Evolutionary conservation across 345 rosid species (phyloP).

Genomic region (Kandelia obovata): DNA sequence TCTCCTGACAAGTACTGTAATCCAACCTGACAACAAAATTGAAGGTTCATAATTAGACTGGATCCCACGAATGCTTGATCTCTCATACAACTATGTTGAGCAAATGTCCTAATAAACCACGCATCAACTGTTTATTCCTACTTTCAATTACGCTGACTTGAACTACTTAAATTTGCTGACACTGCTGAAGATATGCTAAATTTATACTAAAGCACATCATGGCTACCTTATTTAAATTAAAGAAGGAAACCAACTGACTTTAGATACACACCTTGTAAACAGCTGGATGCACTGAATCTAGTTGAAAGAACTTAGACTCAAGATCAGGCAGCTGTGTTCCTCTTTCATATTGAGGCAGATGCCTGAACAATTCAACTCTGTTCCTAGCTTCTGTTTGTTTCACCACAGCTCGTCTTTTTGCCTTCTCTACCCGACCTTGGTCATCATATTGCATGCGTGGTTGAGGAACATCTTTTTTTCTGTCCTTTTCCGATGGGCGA

Average conservation of each 20-base stretch:
- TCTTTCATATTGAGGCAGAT: slow-evolving; percentile 95
- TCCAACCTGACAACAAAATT: slow-evolving; percentile 60
- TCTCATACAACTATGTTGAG: not conserved
- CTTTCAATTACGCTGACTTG: too few species aligned
- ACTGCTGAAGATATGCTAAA: too few species aligned
- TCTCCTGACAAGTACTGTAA: slow-evolving; percentile 85
- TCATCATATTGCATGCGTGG: slow-evolving; percentile 98
- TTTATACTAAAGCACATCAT: too few species aligned
- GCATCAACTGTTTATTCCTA: not conserved
- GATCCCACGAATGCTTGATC: not conserved
- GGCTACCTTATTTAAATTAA: too few species aligned
- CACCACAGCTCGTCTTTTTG: slow-evolving; percentile 83
- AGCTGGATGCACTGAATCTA: slow-evolving; percentile 91
- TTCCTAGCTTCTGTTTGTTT: slow-evolving; percentile 85
- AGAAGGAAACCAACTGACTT: not conserved
- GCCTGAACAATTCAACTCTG: slow-evolving; percentile 91
- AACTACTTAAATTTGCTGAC: too few species aligned
- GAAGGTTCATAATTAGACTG: slow-evolving; percentile 6
- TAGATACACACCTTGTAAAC: slow-evolving; percentile 65
- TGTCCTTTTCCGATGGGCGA: slow-evolving; percentile 65
- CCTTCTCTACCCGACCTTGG: slow-evolving; percentile 80
- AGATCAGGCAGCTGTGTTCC: slow-evolving; percentile 90
- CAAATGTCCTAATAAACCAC: slow-evolving; percentile 5
- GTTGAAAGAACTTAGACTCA: slow-evolving; percentile 71
- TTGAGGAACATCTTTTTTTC: slow-evolving; percentile 93